phyloP scores from a whole-genome alignment of 164 flowering plant genomes.

The Cinnamomum micranthum region DNA sequence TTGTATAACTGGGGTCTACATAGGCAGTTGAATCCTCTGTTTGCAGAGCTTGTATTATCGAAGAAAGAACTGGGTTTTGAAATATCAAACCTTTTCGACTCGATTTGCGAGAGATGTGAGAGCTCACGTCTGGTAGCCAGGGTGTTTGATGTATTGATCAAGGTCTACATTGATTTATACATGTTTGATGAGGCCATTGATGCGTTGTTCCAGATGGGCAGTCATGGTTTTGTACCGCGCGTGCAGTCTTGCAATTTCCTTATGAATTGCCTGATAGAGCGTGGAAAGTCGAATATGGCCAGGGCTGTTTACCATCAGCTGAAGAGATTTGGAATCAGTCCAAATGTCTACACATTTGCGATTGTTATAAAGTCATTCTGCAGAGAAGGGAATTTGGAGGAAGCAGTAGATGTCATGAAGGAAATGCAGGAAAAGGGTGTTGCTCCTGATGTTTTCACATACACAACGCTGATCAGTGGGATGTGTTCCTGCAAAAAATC shows the following conservation, averaged over 20 bases:
- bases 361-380: constrained; percentile 58
- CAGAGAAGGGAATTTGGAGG: constrained; percentile 38
- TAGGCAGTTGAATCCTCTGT: constrained; percentile 40
- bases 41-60: constrained; percentile 43
- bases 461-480: constrained; percentile 48
- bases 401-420: constrained; percentile 38
- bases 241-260: constrained; percentile 56
- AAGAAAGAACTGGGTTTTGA: constrained; percentile 28
- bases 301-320: constrained; percentile 43
- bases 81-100: constrained; percentile 37
- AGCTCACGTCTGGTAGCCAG: constrained; percentile 14
- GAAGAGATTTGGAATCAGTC: constrained; percentile 42
- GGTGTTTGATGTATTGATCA: constrained; percentile 46
- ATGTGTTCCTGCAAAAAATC: constrained; percentile 41
- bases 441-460: constrained; percentile 40
- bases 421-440: constrained; percentile 54
- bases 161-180: constrained; percentile 38
- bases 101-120: constrained; percentile 24
- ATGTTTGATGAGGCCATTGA: constrained; percentile 68
- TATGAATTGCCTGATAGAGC: constrained; percentile 45
- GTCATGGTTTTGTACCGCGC: constrained; percentile 36
- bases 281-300: constrained; percentile 39
- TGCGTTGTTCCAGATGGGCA: constrained; percentile 29
- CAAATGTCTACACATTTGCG: constrained; percentile 56
- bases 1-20: constrained; percentile 42